phyloP scores from a whole-genome alignment of 2,329 filamentous ascomycete genomes.

The Phaeosphaeria sp. region DNA sequence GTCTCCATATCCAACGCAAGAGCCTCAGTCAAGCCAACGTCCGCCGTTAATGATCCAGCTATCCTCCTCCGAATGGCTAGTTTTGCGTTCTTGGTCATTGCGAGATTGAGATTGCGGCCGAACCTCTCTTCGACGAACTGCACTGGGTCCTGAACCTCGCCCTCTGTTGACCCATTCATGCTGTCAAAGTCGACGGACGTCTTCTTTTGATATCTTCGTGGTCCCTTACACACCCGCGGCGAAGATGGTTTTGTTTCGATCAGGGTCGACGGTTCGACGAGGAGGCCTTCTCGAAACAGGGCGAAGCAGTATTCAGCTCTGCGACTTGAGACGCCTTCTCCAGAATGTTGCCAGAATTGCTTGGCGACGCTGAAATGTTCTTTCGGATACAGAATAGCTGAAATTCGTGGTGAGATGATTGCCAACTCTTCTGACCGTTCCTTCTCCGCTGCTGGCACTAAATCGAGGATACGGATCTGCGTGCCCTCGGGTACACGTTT shows the following conservation, averaged over 20 bases:
- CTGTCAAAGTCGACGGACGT: constrained; percentile 57
- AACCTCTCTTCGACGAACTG: constrained; percentile 94
- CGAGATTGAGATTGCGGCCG: constrained; percentile 85
- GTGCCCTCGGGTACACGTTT: constrained; percentile 60
- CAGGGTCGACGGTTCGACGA: constrained; percentile 59
- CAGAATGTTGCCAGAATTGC: constrained; percentile 95
- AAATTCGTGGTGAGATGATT: constrained; percentile 55
- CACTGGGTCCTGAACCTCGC: constrained; percentile 69
- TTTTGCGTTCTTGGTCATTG: constrained; percentile 80
- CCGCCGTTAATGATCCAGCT: constrained; percentile 79
- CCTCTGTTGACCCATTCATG: constrained; percentile 20
- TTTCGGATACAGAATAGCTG: constrained; percentile 71
- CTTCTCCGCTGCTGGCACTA: constrained; percentile 67
- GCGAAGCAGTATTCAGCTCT: constrained; percentile 87
- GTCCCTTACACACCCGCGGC: constrained; percentile 68
- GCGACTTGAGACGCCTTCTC: constrained; percentile 89
- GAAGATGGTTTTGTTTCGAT: constrained; percentile 27
- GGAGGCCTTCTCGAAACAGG: constrained; percentile 73
- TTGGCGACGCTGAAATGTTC: constrained; percentile 78
- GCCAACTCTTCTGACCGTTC: constrained; percentile 55
- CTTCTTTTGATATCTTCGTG: constrained; percentile 77
- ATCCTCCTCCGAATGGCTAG: constrained; percentile 87
- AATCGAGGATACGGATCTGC: constrained; percentile 65
- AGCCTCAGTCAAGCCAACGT: constrained; percentile 70
- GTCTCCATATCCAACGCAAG: constrained; percentile 58